These are phyloP conservation scores for Kluyveromyces wickerhamii DNA, from an alignment of 805 yeast genomes.

Conservation along the genomic window DNA sequence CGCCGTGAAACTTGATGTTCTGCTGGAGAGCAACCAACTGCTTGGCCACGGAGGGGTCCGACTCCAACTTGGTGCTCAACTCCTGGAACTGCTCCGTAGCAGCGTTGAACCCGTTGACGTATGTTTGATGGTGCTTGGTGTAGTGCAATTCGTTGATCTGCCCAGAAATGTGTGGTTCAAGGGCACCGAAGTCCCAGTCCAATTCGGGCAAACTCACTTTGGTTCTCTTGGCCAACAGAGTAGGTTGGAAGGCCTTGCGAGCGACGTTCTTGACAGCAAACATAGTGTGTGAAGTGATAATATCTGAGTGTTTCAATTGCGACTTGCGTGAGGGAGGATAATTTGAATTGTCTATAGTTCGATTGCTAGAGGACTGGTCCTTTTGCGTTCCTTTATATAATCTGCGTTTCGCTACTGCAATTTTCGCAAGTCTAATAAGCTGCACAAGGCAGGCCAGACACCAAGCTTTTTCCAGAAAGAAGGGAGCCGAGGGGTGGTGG, in stretches of 20 bases:
- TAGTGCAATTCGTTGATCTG: slow-evolving; percentile 82
- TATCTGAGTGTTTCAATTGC: no score
- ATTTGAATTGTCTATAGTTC: no score
- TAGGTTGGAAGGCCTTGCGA: slow-evolving; percentile 1
- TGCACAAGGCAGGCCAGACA: no score
- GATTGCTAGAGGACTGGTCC: no score
- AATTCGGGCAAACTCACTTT: slow-evolving; percentile 73
- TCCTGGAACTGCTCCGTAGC: slow-evolving; percentile 67
- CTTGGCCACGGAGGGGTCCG: slow-evolving; percentile 40
- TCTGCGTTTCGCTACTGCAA: no score
- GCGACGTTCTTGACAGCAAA: slow-evolving; percentile 5
- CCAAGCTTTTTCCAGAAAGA: no score
- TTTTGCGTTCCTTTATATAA: no score
- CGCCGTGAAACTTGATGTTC: slow-evolving; percentile 82
- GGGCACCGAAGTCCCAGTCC: slow-evolving; percentile 75
- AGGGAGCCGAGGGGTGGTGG: no score
- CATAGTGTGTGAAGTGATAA: no score
- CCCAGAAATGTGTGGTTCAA: slow-evolving; percentile 82
- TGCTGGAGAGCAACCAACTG: slow-evolving; percentile 47
- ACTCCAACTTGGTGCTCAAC: slow-evolving; percentile 53
- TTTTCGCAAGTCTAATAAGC: no score
- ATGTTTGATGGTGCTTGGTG: slow-evolving; percentile 88
- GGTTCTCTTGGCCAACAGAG: slow-evolving; percentile 34
- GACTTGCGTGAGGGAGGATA: no score
- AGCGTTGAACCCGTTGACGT: slow-evolving; percentile 76